phyloP scores from a whole-genome alignment of 441 rosid species.

The Pelargonium citronellum region DNA sequence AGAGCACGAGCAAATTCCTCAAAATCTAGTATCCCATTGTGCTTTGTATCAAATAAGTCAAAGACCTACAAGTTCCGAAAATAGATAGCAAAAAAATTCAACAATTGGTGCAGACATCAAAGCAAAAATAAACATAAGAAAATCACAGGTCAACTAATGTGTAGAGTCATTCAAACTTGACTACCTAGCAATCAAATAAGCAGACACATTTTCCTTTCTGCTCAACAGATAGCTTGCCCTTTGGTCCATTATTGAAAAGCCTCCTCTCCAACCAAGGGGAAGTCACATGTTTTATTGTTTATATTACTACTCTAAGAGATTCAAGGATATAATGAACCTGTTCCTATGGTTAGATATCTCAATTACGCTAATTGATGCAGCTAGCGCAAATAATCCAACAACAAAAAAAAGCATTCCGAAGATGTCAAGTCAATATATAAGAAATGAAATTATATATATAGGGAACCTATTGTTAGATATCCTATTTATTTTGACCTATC shows the following conservation, averaged over 20 bases:
- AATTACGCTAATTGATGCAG: background rate
- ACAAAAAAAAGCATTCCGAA: background rate
- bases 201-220: background rate
- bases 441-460: background rate
- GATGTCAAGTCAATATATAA: background rate
- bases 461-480: background rate
- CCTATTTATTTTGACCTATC: background rate
- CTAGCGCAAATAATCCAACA: background rate
- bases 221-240: background rate
- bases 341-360: background rate
- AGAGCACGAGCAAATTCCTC: conserved; percentile 96
- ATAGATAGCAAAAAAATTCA: conserved; percentile 1
- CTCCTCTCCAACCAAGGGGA: background rate
- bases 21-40: conserved; percentile 88
- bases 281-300: background rate
- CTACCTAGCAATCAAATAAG: background rate
- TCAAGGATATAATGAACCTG: background rate
- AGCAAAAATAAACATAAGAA: background rate
- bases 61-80: conserved; percentile 48
- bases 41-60: conserved; percentile 89
- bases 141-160: background rate
- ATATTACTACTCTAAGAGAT: too few species aligned
- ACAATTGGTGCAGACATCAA: conserved; percentile 1
- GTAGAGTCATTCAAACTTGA: background rate
- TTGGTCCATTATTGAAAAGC: background rate